phyloP scores from a whole-genome alignment of 768 basidiomycete genomes.

The Galerina marginata region DNA sequence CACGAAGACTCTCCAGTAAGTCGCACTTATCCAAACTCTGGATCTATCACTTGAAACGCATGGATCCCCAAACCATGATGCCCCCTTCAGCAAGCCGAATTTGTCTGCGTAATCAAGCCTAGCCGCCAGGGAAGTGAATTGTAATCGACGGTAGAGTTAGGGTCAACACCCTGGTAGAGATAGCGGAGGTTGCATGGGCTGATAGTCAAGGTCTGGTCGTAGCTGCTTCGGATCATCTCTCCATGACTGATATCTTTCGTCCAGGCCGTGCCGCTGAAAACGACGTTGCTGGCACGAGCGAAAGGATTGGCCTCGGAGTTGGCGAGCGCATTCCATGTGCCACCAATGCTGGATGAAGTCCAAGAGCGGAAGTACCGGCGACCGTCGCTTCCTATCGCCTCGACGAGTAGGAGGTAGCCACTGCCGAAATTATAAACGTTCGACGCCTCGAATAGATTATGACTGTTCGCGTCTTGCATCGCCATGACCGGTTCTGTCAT shows the following conservation, averaged over 20 bases:
- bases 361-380: constrained; percentile 22
- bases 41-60: too few relatives aligned
- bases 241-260: constrained; percentile 29
- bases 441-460: constrained; percentile 20
- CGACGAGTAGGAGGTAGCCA: constrained; percentile 22
- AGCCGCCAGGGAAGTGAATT: constrained; percentile 19
- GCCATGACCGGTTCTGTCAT: constrained; percentile 25
- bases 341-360: constrained; percentile 16
- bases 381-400: constrained; percentile 21
- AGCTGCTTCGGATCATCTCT: constrained; percentile 23
- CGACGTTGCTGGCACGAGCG: constrained; percentile 22
- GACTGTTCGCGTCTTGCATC: constrained; percentile 17
- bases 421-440: constrained; percentile 20
- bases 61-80: too few relatives aligned
- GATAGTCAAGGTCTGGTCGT: constrained; percentile 22
- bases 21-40: too few relatives aligned
- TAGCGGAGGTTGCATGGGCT: constrained; percentile 23
- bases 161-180: constrained; percentile 22
- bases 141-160: constrained; percentile 13
- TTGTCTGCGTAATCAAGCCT: constrained; percentile 22
- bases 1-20: too few relatives aligned
- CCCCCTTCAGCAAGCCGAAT: constrained; percentile 14
- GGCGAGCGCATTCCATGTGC: constrained; percentile 16
- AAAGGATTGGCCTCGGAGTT: constrained; percentile 22
- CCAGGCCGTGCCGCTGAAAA: constrained; percentile 14